Conservation (phyloP, 2,329 filamentous ascomycete species). For the Penicillium sp. region DNA sequence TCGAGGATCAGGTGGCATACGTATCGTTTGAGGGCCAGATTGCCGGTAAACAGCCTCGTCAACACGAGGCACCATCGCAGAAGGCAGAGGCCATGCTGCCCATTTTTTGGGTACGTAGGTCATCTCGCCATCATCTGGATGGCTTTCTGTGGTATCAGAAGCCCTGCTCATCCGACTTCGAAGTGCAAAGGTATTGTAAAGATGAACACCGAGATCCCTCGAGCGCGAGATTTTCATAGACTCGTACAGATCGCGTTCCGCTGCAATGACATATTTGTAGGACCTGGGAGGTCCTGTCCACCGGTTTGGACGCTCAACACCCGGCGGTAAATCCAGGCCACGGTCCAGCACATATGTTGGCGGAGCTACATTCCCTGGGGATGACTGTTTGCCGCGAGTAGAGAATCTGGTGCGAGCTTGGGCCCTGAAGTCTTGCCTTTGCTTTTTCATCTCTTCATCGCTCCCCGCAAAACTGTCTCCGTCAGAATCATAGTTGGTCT, state of each 20-base stretch:
- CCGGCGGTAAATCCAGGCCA: conserved; percentile 17
- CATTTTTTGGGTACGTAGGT: conserved; percentile 54
- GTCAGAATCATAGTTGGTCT: conserved; percentile 20
- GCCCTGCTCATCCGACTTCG: conserved; percentile 45
- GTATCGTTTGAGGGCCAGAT: conserved; percentile 50
- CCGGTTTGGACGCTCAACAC: conserved; percentile 53
- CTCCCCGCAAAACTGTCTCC: conserved; percentile 24
- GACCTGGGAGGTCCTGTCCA: conserved; percentile 54
- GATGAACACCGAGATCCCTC: conserved; percentile 64
- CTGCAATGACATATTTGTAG: conserved; percentile 83
- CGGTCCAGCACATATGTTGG: conserved; percentile 17
- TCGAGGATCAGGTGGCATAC: conserved; percentile 39
- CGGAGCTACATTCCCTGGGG: background rate
- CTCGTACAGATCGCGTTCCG: conserved; percentile 64
- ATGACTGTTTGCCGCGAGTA: background rate
- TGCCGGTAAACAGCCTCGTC: conserved; percentile 48
- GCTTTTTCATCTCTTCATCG: conserved; percentile 7
- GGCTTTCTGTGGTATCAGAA: conserved; percentile 3
- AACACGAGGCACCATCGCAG: conserved; percentile 55
- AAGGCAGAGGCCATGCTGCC: conserved; percentile 78
- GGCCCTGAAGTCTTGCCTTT: background rate
- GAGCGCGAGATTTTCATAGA: conserved; percentile 60
- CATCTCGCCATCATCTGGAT: conserved; percentile 14
- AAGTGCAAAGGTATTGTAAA: conserved; percentile 71
- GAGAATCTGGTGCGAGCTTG: background rate